Evolutionary conservation across 2,329 filamentous ascomycete species (phyloP).

Genomic region (Colletotrichum noveboracense): DNA sequence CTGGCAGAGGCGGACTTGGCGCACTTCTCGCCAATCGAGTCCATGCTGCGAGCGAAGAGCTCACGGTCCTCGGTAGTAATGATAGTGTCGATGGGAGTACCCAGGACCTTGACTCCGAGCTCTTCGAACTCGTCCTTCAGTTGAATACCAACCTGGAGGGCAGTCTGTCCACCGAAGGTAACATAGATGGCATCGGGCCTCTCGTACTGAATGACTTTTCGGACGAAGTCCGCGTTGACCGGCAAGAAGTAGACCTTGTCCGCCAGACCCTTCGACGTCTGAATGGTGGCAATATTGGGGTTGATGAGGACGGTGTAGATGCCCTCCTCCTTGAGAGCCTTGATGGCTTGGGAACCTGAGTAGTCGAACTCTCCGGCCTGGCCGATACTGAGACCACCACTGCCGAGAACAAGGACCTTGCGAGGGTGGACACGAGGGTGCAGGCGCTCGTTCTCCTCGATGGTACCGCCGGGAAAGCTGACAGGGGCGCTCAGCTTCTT

Average conservation of each 20-base stretch:
- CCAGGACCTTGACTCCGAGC: constrained; percentile 91
- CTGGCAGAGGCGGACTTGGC: constrained; percentile 95
- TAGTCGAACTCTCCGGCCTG: constrained; percentile 99
- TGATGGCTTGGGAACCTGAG: constrained; percentile 97
- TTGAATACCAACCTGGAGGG: constrained; percentile 94
- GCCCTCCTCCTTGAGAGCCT: constrained; percentile 95
- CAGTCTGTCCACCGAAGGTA: constrained; percentile 97
- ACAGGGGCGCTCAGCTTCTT: constrained; percentile 75
- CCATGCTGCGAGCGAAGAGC: constrained; percentile 97
- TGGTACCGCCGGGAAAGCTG: constrained; percentile 83
- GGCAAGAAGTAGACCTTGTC: constrained; percentile 99
- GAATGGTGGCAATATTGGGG: constrained; percentile 98
- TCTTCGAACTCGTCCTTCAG: constrained; percentile 95
- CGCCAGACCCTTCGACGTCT: constrained; percentile 95
- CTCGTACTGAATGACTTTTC: constrained; percentile 96
- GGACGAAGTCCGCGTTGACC: constrained; percentile 95
- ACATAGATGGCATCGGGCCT: constrained; percentile 96
- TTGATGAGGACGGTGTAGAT: constrained; percentile 99
- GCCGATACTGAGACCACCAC: constrained; percentile 94
- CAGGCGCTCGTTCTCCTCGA: constrained; percentile 76
- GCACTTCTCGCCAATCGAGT: constrained; percentile 96
- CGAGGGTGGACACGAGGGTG: constrained; percentile 85
- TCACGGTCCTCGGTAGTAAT: constrained; percentile 99
- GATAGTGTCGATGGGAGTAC: constrained; percentile 96
- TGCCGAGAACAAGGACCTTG: constrained; percentile 93